These are phyloP conservation scores for Apiospora rasikravindrae DNA, from an alignment of 2,329 filamentous ascomycete genomes.

Conservation along the genomic window DNA sequence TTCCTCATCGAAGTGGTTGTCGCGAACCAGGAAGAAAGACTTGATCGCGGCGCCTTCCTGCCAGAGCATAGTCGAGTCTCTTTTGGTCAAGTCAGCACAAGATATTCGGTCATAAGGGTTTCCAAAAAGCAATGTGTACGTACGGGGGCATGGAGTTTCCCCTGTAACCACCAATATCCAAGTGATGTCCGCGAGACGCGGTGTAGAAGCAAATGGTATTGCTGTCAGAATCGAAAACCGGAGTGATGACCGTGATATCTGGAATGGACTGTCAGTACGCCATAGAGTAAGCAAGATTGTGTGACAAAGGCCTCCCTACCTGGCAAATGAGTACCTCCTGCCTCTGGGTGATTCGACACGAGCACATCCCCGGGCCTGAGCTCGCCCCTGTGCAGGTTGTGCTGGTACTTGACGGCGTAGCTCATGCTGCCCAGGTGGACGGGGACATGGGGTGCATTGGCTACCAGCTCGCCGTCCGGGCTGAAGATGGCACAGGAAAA, in stretches of 20 bases:
- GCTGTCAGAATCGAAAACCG: constrained; percentile 25
- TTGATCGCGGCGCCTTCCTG: constrained; percentile 48
- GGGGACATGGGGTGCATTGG: constrained; percentile 72
- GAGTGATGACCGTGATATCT: constrained; percentile 29
- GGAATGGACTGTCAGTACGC: not conserved
- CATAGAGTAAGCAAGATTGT: too few relatives aligned
- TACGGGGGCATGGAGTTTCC: not conserved
- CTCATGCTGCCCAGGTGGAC: constrained; percentile 75
- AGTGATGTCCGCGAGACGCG: constrained; percentile 26
- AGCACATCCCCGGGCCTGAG: constrained; percentile 76
- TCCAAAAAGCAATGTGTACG: not conserved
- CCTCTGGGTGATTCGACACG: constrained; percentile 64
- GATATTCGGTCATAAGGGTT: constrained; percentile 14
- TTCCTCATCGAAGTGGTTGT: constrained; percentile 40
- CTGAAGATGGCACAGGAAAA: constrained; percentile 84
- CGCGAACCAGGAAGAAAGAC: constrained; percentile 44
- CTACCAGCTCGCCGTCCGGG: constrained; percentile 70
- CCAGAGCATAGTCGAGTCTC: constrained; percentile 47
- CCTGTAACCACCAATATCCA: constrained; percentile 46
- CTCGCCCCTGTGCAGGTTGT: constrained; percentile 72
- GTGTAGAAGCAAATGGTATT: constrained; percentile 34
- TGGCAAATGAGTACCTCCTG: constrained; percentile 36
- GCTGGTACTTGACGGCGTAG: constrained; percentile 73
- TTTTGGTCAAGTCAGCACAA: constrained; percentile 39
- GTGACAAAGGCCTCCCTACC: constrained; percentile 38